Evolutionary conservation across 1,284 basidiomycete genomes (phyloP), one percentile per base, ranked within the genome.

Genomic region (Wallemia mellicola): DNA sequence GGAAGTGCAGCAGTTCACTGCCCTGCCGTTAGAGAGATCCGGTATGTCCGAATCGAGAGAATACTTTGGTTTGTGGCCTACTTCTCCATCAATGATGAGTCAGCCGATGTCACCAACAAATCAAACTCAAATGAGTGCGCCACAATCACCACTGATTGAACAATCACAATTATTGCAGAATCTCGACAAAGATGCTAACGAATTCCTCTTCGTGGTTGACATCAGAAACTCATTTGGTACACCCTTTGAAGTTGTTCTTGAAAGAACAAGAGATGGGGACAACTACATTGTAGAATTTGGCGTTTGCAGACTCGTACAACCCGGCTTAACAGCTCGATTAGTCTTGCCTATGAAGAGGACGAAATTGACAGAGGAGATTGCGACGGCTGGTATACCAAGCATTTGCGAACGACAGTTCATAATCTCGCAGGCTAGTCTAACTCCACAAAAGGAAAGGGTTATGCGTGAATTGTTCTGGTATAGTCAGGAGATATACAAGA

Each of bases 381-480:
- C 79, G 11, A 75, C 76, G 1, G 73, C 73, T 54, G 77, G 83
- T 1, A 86, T 95, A 61, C 92, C 92, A 0, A 79, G 80, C 2
- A 60, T 61, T 27, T 82, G 83, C 2, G 80, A 84, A 61, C 76
- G 88, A n/a, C 92, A 98, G 67, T 96, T 91, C 68, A 81, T 95
- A 19, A 82, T 95, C 0, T 76, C 80, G 24, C 84, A 84, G 66
- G 77, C 80, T 11, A 76, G 74, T 60, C 71, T 83, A 59, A 76
- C 79, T 0, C 68, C 71, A 2, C 70, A 70, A 54, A 81, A 86
- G 65, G 75, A 81, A 62, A 73, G 71, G 33, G 67, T 73, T 9
- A 80, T 83, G 64, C 75, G 80, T 30, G 81, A 86, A 65, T 68
- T 89, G 17, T 96, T 96, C 71, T 96, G 91, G 92, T 91, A 89